Conservation (phyloP, 257 asterid species). For the Pogostemon cablin region DNA sequence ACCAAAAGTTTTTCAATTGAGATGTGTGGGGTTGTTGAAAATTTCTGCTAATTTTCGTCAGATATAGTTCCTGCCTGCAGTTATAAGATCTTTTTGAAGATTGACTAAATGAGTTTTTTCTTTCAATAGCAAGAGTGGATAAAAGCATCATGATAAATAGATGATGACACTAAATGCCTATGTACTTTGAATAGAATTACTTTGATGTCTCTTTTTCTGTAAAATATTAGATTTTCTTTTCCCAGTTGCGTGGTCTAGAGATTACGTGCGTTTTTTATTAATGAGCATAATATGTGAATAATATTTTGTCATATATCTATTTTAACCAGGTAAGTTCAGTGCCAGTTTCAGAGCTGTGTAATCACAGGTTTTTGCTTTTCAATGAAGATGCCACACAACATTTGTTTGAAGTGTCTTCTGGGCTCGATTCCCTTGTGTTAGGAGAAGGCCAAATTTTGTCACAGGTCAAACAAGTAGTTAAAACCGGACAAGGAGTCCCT, state of each 20-base stretch:
- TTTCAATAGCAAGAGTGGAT: not conserved
- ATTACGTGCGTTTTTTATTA: not conserved
- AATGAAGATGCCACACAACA: conserved; percentile 76
- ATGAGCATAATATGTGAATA: conserved; percentile 9
- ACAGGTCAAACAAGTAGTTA: conserved; percentile 90
- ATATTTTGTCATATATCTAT: conserved; percentile 10
- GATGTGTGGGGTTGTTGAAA: not conserved
- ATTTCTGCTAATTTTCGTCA: not conserved
- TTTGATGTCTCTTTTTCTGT: conserved; percentile 4
- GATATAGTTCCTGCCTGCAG: not conserved
- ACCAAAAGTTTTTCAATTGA: not conserved
- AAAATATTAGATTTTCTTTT: not conserved
- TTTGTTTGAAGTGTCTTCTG: conserved; percentile 86
- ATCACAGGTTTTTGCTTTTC: conserved; percentile 67
- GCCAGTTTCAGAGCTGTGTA: conserved; percentile 64
- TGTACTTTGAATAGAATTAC: not conserved
- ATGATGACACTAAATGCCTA: not conserved
- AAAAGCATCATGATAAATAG: not conserved
- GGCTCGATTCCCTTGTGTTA: conserved; percentile 87
- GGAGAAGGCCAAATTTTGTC: conserved; percentile 98
- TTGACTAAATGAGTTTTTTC: not conserved
- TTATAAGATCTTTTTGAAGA: conserved; percentile 2
- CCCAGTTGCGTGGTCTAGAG: conserved; percentile 19
- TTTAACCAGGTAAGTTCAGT: conserved; percentile 74
- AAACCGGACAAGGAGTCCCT: conserved; percentile 71